These are phyloP conservation scores for Poteriospumella lacustris DNA, from an alignment of 108 stramenopile species.

Conservation along the genomic window DNA sequence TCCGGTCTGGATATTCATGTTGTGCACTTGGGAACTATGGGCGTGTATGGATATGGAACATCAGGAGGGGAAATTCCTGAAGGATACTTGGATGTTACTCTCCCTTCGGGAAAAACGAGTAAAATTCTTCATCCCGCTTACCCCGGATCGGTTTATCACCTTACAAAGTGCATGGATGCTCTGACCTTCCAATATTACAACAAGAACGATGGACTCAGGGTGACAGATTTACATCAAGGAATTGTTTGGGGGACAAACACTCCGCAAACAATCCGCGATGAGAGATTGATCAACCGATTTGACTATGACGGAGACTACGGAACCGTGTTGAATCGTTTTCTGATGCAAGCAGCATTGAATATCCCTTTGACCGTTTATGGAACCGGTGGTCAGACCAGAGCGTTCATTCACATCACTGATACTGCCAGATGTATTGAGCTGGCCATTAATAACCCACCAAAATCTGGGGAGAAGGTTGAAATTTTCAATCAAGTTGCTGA, in stretches of 20 bases:
- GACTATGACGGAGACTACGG: conserved; percentile 98
- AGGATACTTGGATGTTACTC: conserved; percentile 95
- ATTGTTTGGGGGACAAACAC: conserved; percentile 99
- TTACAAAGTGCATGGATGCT: conserved; percentile 88
- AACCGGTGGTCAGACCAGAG: conserved; percentile 93
- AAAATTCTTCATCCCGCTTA: conserved; percentile 92
- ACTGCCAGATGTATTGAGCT: conserved; percentile 92
- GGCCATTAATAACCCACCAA: conserved; percentile 91
- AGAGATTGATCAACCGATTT: conserved; percentile 90
- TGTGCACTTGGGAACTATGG: conserved; percentile 97
- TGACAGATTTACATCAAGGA: conserved; percentile 96
- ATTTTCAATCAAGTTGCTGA: conserved; percentile 97
- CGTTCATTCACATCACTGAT: conserved; percentile 92
- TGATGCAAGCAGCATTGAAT: conserved; percentile 94
- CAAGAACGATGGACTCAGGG: conserved; percentile 88
- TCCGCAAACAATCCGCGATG: conserved; percentile 84
- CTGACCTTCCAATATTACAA: conserved; percentile 94
- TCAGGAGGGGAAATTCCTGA: conserved; percentile 96
- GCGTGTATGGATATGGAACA: conserved; percentile 96
- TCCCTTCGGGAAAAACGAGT: conserved; percentile 77
- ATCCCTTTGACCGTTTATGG: conserved; percentile 96
- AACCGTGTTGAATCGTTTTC: conserved; percentile 92
- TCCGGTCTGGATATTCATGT: conserved; percentile 87
- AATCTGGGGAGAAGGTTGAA: conserved; percentile 75
- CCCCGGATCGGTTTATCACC: conserved; percentile 65